phyloP scores from a whole-genome alignment of 108 stramenopile genomes.

The Parmales sp. region DNA sequence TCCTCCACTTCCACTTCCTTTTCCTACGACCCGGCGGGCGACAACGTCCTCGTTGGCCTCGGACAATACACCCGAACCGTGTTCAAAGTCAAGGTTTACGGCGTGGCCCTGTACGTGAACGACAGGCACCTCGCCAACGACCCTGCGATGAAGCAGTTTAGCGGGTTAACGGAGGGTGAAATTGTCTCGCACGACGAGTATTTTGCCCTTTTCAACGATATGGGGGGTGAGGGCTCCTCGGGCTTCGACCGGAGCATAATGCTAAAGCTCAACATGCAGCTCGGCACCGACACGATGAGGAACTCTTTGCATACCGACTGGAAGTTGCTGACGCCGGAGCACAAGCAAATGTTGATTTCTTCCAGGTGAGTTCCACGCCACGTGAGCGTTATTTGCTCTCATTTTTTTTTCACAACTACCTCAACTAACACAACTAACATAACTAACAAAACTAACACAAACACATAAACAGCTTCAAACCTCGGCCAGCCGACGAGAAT shows the following conservation, averaged over 20 bases:
- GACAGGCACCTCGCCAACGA: constrained; percentile 68
- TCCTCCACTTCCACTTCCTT: too few relatives aligned
- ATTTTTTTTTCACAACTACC: too few relatives aligned
- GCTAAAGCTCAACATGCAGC: constrained; percentile 76
- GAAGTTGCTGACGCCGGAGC: constrained; percentile 64
- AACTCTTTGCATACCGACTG: constrained; percentile 57
- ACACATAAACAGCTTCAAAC: constrained; percentile 66
- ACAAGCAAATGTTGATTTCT: too few relatives aligned
- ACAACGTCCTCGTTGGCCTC: constrained; percentile 67
- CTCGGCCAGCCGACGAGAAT: constrained; percentile 49
- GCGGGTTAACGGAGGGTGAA: constrained; percentile 49
- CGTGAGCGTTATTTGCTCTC: too few relatives aligned
- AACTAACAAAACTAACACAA: constrained; percentile 47
- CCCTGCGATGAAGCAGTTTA: constrained; percentile 47
- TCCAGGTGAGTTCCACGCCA: too few relatives aligned
- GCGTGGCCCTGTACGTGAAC: constrained; percentile 65
- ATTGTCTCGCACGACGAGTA: constrained; percentile 54
- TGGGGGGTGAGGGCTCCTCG: constrained; percentile 28
- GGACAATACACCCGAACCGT: constrained; percentile 64
- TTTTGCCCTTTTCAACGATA: constrained; percentile 50
- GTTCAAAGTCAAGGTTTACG: constrained; percentile 76
- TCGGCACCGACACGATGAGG: constrained; percentile 67
- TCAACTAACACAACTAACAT: too few relatives aligned
- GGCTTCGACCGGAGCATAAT: constrained; percentile 63
- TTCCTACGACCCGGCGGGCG: too few relatives aligned